Base-by-base conservation (phyloP, 2,329 filamentous ascomycete species). In the Scedosporium apiospermum region DNA sequence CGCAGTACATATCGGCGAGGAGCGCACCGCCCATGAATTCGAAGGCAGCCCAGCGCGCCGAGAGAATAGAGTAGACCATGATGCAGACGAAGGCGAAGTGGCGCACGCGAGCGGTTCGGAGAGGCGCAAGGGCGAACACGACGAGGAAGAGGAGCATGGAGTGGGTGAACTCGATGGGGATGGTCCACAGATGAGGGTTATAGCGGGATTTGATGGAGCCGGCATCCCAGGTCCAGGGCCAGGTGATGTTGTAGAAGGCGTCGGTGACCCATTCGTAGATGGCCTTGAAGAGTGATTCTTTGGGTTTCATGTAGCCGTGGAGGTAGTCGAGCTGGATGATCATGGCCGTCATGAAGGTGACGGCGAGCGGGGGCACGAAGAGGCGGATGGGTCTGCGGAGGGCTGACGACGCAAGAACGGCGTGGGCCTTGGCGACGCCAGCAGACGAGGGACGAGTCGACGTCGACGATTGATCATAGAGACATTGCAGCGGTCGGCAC, bases 101-200 rank as follows among this genome's bases (percentile, higher is more conserved):
- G 21, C 84, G 75, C 55, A 77, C 66, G 23, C 63, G 63, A 10
- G 73, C 65, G 1, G 72, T 75, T 44, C 75, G 75, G 38, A 84
- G 69, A 27, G 79, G 74, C 5, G 80, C 79, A 9, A 80, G 77
- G 21, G 76, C 82, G 3, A 84, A 64, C 23, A 84, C 71, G 12
- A 77, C 75, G 6, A 85, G 71, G 69, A 86, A 86, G 9, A 86
- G 75, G 63, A 82, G 76, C 69, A 87, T 78, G 2, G 82, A 84
- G 69, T 80, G 82, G 64, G 80, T 76, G 67, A 83, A 85, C 69
- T 87, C 84, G 57, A 85, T 78, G 2, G 84, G 83, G 53, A 87
- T 86, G 4, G 84, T 86, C 84, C 84, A 87, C 26, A 86, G 71
- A 65, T 87, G 84, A 27, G 82, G 76, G 67, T 86, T 82, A 67